phyloP scores from a whole-genome alignment of 352 stramenopile species.

The Pythium folliculosum region DNA sequence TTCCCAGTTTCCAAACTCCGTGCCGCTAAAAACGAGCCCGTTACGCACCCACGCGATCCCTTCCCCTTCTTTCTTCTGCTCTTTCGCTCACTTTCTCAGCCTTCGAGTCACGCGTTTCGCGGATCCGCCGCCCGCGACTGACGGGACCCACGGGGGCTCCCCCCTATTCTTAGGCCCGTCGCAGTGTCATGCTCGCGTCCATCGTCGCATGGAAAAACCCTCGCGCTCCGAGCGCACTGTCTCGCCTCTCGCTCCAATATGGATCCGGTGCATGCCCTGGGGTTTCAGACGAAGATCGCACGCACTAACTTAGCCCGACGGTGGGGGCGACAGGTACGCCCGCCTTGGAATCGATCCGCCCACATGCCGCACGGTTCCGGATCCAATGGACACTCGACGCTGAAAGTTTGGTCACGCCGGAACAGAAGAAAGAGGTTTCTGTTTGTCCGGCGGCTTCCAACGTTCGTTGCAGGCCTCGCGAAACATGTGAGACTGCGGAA shows the following conservation, averaged over 20 bases:
- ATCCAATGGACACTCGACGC: background rate
- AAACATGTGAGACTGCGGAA: conserved; percentile 6
- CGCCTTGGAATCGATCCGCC: background rate
- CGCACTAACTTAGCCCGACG: background rate
- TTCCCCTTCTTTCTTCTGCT: background rate
- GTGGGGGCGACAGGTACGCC: background rate
- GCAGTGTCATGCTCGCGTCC: background rate
- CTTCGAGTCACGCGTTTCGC: conserved; percentile 3
- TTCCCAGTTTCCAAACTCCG: too few relatives aligned
- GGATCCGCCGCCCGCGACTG: conserved; percentile 21
- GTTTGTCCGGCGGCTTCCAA: background rate
- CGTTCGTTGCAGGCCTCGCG: background rate
- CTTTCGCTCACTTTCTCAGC: background rate
- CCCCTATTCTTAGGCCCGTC: conserved; percentile 14
- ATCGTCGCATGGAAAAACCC: conserved; percentile 18
- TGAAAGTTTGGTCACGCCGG: background rate
- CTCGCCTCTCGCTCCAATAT: conserved; percentile 10
- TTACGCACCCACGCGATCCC: conserved; percentile 10
- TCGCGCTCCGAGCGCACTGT: conserved; percentile 3
- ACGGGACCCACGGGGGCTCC: conserved; percentile 13
- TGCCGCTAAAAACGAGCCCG: conserved; percentile 14
- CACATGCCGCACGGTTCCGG: background rate
- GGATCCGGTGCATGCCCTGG: conserved; percentile 1
- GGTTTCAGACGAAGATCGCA: conserved; percentile 8
- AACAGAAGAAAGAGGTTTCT: background rate